Evolutionary conservation across 345 rosid genomes (phyloP), one percentile per base, ranked within the genome.

Genomic region (Nasturtium officinale): DNA sequence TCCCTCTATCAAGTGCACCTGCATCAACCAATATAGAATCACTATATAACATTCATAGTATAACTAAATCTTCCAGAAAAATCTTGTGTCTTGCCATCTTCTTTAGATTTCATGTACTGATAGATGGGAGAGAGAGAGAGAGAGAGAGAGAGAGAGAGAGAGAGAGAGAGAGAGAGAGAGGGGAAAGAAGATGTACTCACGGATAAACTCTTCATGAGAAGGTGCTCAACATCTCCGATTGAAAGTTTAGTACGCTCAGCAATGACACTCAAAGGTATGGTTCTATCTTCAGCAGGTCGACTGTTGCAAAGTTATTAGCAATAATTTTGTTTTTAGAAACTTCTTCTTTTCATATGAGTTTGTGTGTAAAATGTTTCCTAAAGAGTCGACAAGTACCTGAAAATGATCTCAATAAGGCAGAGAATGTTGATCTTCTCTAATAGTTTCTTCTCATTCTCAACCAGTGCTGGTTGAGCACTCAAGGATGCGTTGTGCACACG

Each of bases 1-100:
- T 26, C 99, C 99, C 79, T 95, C 98, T 7, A 95, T 95, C 61
- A 95, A 94, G 78, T 83, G 98, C 76, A 92, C 99, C 99, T 95
- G 86, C 77, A 76, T 4, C 53, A 52, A 13, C 67, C 18, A 1
- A 37, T 26, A 45, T 54, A 56, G 1, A 16, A 7, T 46, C 37
- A 63, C 37, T 11, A 40, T 9, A 4, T 10, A 1, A 8, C 20
- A 51, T 16, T 54, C 70, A 73, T 9, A 68, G 1, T 42, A n/a
- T n/a, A 55, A 50, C 16, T 28, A 17, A 50, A 55, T 18, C 43
- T 42, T 50, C 67, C 13, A 1, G 0, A n/a, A 16, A 25, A 15
- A 12, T 42, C 48, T 55, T 38, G 20, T 15, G 52, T 63, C 32
- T 71, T 9, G 35, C 55, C 13, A 30, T 65, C 32, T 47, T 56